Evolutionary conservation across 2,329 filamentous ascomycete species (phyloP).

Genomic region (Ceratocystis papillata): DNA sequence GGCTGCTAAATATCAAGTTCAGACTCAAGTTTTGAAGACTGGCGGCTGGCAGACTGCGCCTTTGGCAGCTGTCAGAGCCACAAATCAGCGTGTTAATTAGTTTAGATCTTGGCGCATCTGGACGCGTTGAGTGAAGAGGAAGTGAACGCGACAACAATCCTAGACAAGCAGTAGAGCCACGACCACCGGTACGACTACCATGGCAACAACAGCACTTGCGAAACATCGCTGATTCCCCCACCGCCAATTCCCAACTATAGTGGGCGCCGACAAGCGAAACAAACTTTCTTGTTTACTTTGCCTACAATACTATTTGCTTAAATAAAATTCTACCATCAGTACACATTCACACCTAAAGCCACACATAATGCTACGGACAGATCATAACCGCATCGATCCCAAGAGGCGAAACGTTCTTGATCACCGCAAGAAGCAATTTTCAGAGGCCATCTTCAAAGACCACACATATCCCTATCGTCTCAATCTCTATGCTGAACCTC

Average conservation of each 20-base stretch:
- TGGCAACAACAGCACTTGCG: conserved; percentile 1
- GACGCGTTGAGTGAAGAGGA: conserved; percentile 6
- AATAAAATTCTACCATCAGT: not conserved
- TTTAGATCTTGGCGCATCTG: not conserved
- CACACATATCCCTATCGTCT: conserved; percentile 73
- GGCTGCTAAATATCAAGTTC: not conserved
- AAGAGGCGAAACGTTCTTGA: conserved; percentile 71
- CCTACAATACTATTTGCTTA: not conserved
- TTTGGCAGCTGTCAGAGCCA: not conserved
- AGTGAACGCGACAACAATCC: not conserved
- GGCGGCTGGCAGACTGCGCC: not conserved
- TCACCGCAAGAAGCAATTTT: conserved; percentile 78
- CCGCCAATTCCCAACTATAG: not conserved
- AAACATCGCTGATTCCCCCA: not conserved
- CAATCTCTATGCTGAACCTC: conserved; percentile 82
- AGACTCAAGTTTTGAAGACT: not conserved
- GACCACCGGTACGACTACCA: not conserved
- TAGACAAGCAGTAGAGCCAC: not conserved
- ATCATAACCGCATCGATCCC: conserved; percentile 45
- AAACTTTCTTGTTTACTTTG: not conserved
- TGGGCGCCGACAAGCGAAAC: no score
- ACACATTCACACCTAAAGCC: not conserved
- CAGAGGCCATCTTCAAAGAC: conserved; percentile 62
- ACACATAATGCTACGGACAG: conserved; percentile 40
- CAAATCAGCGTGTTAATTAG: not conserved